Evolutionary conservation across 2,329 filamentous ascomycete genomes (phyloP), one percentile per base, ranked within the genome.

Genomic region (Ceratocystis cacaofunesta): DNA sequence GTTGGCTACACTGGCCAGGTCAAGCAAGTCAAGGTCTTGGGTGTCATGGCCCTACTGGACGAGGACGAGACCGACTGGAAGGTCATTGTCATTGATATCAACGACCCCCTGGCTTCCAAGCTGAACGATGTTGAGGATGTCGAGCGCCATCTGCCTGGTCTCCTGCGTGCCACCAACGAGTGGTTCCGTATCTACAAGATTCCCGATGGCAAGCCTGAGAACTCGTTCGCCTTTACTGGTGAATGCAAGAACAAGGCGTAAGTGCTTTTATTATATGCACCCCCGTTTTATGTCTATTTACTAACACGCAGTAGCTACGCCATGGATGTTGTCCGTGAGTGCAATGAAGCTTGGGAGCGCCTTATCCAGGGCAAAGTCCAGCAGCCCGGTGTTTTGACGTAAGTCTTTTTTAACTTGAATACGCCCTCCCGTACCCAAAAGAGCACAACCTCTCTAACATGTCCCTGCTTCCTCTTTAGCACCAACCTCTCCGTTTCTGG

Each of bases 151-250:
- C 87, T 99, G 67, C 94, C 94, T 68, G 94, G 94, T 72, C 90
- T 99, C 68, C 85, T 99, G 76, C 89, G 94, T 71, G 94, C 94
- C 75, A 97, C 92, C 76, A 99, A 99, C 76, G 94, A 99, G 83
- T 99, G 94, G 94, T 99, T 99, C 91, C 91, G 94, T 78, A 99
- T 99, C 85, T 99, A 99, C 88, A 99, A 99, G 85, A 99, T 99
- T 79, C 94, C 94, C 75, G 94, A 99, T 76, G 94, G 94, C 83
- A 99, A 99, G 91, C 92, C 92, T 73, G 94, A 99, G 88, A 99
- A 99, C 86, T 94, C 97, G 82, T 99, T 99, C 75, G 94, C 94
- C 74, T 99, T 99, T 83, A 96, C 92, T 68, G 94, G 94, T 82
- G 94, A 99, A 84, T 97, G 92, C 89, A 99, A 99, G 88, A 99